phyloP scores from a whole-genome alignment of 352 stramenopile species.

The Globisporangium nodosum region DNA sequence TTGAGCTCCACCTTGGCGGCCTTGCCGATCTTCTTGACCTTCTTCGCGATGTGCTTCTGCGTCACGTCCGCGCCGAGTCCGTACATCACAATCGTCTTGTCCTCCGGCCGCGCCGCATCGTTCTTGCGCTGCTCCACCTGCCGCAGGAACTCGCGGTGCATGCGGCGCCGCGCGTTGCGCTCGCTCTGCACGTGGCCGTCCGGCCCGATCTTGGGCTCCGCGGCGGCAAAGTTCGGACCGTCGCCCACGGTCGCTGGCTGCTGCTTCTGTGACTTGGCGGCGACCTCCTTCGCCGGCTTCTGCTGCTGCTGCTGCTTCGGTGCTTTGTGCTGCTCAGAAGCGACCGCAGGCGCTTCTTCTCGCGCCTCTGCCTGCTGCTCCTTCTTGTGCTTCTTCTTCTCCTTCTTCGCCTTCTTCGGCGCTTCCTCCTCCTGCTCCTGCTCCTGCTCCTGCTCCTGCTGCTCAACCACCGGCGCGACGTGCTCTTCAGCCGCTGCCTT shows the following conservation, averaged over 20 bases:
- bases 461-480: neutral
- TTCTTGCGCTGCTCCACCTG: slow-evolving; percentile 67
- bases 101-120: slow-evolving; percentile 29
- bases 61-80: slow-evolving; percentile 60
- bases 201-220: slow-evolving; percentile 11
- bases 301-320: neutral
- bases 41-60: slow-evolving; percentile 78
- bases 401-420: slow-evolving; percentile 17
- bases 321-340: slow-evolving; percentile 12
- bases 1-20: slow-evolving; percentile 58
- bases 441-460: slow-evolving; percentile 15
- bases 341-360: slow-evolving; percentile 6
- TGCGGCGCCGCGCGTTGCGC: slow-evolving; percentile 66
- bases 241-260: slow-evolving; percentile 8
- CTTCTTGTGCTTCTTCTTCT: slow-evolving; percentile 16
- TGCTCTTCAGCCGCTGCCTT: neutral
- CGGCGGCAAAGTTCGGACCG: slow-evolving; percentile 6
- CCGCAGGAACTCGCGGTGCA: slow-evolving; percentile 73
- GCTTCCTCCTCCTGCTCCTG: slow-evolving; percentile 10
- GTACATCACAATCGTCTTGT: slow-evolving; percentile 78
- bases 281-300: slow-evolving; percentile 7
- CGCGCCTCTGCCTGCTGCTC: slow-evolving; percentile 3
- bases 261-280: slow-evolving; percentile 9
- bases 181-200: slow-evolving; percentile 60
- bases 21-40: slow-evolving; percentile 64